phyloP scores from a whole-genome alignment of 768 basidiomycete species.

The Daedaleopsis sinensis region DNA sequence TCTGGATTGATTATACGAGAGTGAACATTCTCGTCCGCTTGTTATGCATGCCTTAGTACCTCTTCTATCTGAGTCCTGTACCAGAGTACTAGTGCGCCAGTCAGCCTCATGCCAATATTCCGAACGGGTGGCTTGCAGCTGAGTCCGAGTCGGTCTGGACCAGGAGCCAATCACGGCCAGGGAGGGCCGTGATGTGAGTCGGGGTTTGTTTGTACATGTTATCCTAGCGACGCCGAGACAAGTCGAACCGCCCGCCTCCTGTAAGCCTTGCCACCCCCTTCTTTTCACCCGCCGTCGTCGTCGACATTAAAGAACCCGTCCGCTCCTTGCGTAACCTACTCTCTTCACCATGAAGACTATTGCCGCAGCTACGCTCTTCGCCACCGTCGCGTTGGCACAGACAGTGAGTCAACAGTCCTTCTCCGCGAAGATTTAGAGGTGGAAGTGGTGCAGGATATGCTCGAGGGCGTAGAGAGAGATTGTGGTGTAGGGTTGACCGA shows the following conservation, averaged over 20 bases:
- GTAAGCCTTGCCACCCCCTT: conserved; percentile 9
- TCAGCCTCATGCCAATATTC: no score
- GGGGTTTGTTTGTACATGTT: conserved; percentile 23
- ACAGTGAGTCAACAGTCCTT: conserved; percentile 34
- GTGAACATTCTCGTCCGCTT: no score
- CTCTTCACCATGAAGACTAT: conserved; percentile 53
- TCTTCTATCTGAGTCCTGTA: no score
- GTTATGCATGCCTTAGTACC: no score
- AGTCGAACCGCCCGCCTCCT: not conserved
- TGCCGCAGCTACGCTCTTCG: conserved; percentile 52
- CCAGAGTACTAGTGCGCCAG: no score
- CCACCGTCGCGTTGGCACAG: conserved; percentile 50
- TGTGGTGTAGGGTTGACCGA: no score
- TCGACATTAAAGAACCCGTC: conserved; percentile 41
- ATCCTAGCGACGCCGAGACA: conserved; percentile 21
- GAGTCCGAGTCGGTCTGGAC: not conserved
- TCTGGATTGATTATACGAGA: no score
- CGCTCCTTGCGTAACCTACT: conserved; percentile 34
- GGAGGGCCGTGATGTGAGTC: no score
- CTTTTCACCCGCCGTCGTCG: conserved; percentile 33
- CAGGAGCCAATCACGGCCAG: not conserved
- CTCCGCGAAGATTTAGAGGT: not conserved
- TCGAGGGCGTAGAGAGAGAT: no score
- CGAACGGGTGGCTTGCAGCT: not conserved
- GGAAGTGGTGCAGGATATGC: not conserved